Evolutionary conservation across 106 monocot genomes (phyloP), one percentile per base, ranked within the genome.

Genomic region (Dioscorea zingiberensis): DNA sequence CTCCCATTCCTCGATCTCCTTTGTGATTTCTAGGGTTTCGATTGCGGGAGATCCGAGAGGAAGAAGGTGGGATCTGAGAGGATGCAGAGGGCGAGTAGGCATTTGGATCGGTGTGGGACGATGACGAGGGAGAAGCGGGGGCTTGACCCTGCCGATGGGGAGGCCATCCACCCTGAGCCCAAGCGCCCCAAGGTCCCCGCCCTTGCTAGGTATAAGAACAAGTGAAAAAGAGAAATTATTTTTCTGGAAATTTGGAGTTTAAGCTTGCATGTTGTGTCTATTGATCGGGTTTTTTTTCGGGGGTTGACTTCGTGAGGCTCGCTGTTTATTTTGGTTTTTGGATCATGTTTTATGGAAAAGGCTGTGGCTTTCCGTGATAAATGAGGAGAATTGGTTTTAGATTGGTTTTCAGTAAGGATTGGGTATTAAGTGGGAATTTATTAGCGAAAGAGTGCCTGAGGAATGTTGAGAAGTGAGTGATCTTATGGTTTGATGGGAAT

Each of bases 131-230:
- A 78, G 67, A 84, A 80, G 73, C 68, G 84, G 27, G 76, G 70
- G 44, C 45, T 80, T 55, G 84, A 76, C 25, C 38, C 73, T 17
- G 66, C 44, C 14, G 79, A 63, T 23, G 54, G 47, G 38, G 80
- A 69, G 30, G 80, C 64, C 2, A 18, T 16, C n/a, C 84, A 67
- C 55, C 75, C 63, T 16, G 84, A 84, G 47, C 47, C 69, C 58
- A 84, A 84, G 73, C 68, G 80, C 22, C 63, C 46, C 5, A 73
- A 70, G 28, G 76, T 80, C 16, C 84, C 84, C 23, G 84, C 76
- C 2, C 84, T 84, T 26, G 84, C 84, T 13, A 84, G 84, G 84
- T 84, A 18, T 45, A 25, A 49, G 13, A 63, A 4, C 2, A 7
- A 11, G 23, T 19, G 12, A 5, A 56, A n/a, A 11, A 7, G 3